These are phyloP conservation scores for Kodamaea restingae DNA, from an alignment of 805 yeast species.

Conservation along the genomic window DNA sequence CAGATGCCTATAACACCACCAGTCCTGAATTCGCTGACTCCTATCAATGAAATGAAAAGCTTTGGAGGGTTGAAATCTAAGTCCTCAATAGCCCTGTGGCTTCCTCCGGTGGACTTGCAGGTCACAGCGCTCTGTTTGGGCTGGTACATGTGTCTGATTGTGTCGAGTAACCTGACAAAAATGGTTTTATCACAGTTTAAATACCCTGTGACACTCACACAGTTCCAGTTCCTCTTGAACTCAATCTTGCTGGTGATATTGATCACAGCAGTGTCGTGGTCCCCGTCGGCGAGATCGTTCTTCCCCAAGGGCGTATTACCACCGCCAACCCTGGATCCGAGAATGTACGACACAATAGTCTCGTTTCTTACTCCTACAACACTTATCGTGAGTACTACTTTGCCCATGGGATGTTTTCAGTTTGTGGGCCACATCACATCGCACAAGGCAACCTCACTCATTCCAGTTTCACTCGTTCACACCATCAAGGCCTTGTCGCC, in stretches of 20 bases:
- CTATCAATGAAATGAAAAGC: conserved; percentile 20
- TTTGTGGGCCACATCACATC: conserved; percentile 87
- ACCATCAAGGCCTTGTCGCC: conserved; percentile 93
- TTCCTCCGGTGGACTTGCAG: conserved; percentile 25
- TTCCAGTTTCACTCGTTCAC: conserved; percentile 94
- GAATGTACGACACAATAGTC: conserved; percentile 14
- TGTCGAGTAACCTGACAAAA: conserved; percentile 80
- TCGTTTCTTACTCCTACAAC: conserved; percentile 53
- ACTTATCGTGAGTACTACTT: conserved; percentile 57
- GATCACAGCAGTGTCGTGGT: conserved; percentile 29
- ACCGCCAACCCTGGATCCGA: conserved; percentile 12
- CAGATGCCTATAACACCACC: conserved; percentile 34
- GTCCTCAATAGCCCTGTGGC: conserved; percentile 2
- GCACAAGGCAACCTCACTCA: conserved; percentile 85
- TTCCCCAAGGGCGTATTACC: conserved; percentile 53
- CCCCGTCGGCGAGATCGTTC: conserved; percentile 19
- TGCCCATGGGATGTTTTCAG: conserved; percentile 95
- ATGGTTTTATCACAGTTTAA: conserved; percentile 63
- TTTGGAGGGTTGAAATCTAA: not conserved
- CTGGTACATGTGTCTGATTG: conserved; percentile 81
- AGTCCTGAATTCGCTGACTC: conserved; percentile 28
- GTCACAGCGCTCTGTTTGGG: conserved; percentile 48
- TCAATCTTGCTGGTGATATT: conserved; percentile 53
- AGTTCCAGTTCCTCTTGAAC: conserved; percentile 78
- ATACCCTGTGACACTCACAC: conserved; percentile 86